Evolutionary conservation across 2,329 filamentous ascomycete species (phyloP).

Genomic region (Ophiostoma sp.): DNA sequence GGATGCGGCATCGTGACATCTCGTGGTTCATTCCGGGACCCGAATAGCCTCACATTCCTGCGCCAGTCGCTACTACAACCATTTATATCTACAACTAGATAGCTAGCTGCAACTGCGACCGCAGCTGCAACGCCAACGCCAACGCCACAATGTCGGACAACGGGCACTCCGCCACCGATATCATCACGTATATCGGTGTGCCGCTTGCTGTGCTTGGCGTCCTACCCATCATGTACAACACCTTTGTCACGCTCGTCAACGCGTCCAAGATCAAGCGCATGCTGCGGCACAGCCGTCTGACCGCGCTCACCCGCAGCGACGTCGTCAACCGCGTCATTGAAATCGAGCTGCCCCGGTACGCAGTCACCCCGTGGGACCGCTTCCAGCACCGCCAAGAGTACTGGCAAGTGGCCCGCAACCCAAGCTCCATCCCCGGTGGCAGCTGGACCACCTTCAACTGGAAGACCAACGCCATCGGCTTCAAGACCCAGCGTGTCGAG

Average conservation of each 20-base stretch:
- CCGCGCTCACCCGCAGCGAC: conserved; percentile 56
- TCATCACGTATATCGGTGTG: conserved; percentile 36
- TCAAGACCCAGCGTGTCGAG: conserved; percentile 57
- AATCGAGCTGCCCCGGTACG: conserved; percentile 59
- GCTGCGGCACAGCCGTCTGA: conserved; percentile 51
- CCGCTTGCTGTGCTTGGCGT: conserved; percentile 40
- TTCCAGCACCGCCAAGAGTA: conserved; percentile 50
- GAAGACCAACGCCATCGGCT: conserved; percentile 56
- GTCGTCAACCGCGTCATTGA: conserved; percentile 62
- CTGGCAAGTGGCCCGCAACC: conserved; percentile 50
- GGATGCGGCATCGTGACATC: neutral
- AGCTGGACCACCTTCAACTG: conserved; percentile 63
- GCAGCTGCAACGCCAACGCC: neutral
- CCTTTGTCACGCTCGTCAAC: conserved; percentile 53
- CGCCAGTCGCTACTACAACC: no score
- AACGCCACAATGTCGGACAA: conserved; percentile 23
- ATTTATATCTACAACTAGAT: no score
- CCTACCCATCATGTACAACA: conserved; percentile 62
- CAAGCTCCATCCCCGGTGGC: conserved; percentile 53
- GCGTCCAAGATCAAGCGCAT: conserved; percentile 56
- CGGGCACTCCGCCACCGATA: conserved; percentile 30
- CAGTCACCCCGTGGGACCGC: conserved; percentile 55
- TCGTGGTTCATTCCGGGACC: no score
- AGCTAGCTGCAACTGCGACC: neutral
- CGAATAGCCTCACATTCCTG: neutral